Evolutionary conservation across 176 grass and related monocot genomes (phyloP).

Genomic region (Musa troglodytarum): DNA sequence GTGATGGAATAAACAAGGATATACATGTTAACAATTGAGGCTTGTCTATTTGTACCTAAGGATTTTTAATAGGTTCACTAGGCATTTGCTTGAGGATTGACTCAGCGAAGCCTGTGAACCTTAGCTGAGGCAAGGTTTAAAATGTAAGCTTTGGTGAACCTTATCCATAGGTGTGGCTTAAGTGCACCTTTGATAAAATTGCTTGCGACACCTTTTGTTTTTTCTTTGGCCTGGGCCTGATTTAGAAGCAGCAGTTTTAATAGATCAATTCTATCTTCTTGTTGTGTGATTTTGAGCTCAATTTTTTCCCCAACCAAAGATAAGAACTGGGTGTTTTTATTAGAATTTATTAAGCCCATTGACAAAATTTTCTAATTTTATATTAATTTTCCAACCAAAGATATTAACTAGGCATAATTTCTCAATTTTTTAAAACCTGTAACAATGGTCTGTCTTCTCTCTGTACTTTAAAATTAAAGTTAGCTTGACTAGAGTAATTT

Average conservation of each 20-base stretch:
- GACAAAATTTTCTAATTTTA: no score
- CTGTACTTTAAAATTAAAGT: no score
- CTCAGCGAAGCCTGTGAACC: not conserved
- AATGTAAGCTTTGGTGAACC: not conserved
- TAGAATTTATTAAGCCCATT: not conserved
- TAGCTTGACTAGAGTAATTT: no score
- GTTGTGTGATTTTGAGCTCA: slow-evolving; percentile 4
- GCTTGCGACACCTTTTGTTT: not conserved
- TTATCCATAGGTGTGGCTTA: not conserved
- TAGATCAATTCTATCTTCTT: not conserved
- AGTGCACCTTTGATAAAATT: not conserved
- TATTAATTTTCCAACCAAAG: no score
- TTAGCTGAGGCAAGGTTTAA: not conserved
- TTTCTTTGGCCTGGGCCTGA: not conserved
- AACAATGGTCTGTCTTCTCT: no score
- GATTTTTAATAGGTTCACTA: not conserved
- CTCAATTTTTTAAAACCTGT: no score
- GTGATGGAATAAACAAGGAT: no score
- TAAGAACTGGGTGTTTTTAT: not conserved
- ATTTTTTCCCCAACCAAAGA: not conserved
- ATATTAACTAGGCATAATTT: no score
- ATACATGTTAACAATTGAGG: not conserved
- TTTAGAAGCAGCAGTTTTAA: not conserved
- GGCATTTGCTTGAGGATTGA: not conserved
- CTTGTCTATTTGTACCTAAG: not conserved